A percentile compares a stretch with the other conserved stretches of the same genome.
These are phyloP conservation scores for Digitaria exilis DNA, from an alignment of 202 grass and related monocot species.

Conservation along the genomic window DNA sequence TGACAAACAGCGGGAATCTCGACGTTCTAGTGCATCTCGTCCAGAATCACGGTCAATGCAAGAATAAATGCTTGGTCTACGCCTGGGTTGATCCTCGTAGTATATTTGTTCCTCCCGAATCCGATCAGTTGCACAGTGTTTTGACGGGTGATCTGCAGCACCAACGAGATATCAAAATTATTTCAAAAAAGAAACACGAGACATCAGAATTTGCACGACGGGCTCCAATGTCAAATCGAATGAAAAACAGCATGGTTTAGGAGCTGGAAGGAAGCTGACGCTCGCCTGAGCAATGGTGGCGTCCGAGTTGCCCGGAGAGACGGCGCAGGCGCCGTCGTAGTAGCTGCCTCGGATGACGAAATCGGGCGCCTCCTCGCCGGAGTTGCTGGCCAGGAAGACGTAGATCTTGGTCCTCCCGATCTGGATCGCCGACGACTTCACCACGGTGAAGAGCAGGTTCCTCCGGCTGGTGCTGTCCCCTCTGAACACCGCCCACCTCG, in stretches of 20 bases:
- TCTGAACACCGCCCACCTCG: conserved; percentile 40
- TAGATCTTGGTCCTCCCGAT: conserved; percentile 30
- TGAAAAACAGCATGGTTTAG: not conserved
- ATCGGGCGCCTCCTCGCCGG: conserved; percentile 18
- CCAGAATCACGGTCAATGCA: conserved; percentile 49
- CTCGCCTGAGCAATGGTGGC: conserved; percentile 34
- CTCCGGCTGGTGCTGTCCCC: conserved; percentile 42
- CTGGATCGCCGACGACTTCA: conserved; percentile 1
- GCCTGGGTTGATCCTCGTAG: conserved; percentile 34
- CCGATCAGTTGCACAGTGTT: conserved; percentile 4
- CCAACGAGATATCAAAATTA: not conserved
- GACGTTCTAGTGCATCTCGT: conserved; percentile 39
- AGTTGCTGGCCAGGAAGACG: conserved; percentile 42
- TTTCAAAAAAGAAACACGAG: not conserved
- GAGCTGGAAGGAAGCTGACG: not conserved
- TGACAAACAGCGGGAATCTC: no score
- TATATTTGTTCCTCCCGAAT: conserved; percentile 20
- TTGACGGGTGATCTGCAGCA: conserved; percentile 42
- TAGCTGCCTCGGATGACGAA: conserved; percentile 49
- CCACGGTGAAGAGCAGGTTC: conserved; percentile 39
- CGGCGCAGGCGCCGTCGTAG: conserved; percentile 22
- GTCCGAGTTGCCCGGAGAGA: conserved; percentile 16
- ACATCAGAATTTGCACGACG: no score
- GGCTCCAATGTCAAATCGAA: not conserved
- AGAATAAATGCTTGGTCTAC: conserved; percentile 50